Percentiles rank a stretch among this genome's conserved stretches.
phyloP scores from a whole-genome alignment of 1,284 basidiomycete genomes.

The Ganoderma multipileum region DNA sequence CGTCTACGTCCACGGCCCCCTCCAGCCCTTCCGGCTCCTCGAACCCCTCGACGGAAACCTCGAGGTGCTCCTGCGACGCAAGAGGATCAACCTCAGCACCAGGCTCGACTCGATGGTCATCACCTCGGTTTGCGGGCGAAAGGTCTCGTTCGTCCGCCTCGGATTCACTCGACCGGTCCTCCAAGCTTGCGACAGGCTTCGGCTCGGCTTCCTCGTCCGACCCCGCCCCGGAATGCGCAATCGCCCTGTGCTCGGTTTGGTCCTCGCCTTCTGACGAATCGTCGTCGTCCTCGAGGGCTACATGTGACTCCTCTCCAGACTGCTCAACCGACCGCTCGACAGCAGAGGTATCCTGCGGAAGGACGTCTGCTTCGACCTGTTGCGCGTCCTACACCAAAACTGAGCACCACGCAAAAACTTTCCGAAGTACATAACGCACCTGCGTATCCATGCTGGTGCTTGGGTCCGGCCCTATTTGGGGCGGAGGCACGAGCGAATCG shows the following conservation, averaged over 20 bases:
- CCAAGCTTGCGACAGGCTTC: too few species aligned
- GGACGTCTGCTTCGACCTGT: constrained; percentile 15
- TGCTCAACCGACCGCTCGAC: not conserved
- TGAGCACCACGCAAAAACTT: constrained; percentile 13
- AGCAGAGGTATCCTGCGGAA: constrained; percentile 4
- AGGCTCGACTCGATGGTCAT: constrained; percentile 15
- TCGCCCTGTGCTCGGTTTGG: not conserved
- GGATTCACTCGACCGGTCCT: not conserved
- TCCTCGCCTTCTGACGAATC: not conserved
- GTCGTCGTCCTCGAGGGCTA: not conserved
- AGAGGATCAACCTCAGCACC: constrained; percentile 23
- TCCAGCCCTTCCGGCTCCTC: not conserved
- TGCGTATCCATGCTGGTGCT: constrained; percentile 25
- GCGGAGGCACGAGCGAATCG: constrained; percentile 26
- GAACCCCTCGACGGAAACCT: not conserved
- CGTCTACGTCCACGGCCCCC: not conserved
- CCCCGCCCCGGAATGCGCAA: not conserved
- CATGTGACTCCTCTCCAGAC: not conserved
- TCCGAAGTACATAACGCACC: constrained; percentile 17
- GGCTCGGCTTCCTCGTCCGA: not conserved
- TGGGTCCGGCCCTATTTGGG: constrained; percentile 31
- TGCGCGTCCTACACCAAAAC: constrained; percentile 11
- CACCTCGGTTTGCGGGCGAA: constrained; percentile 17
- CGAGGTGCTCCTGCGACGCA: constrained; percentile 19
- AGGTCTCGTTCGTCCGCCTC: constrained; percentile 7